Conservation (phyloP, 31 red algal species). For the Asparagopsis taxiformis region DNA sequence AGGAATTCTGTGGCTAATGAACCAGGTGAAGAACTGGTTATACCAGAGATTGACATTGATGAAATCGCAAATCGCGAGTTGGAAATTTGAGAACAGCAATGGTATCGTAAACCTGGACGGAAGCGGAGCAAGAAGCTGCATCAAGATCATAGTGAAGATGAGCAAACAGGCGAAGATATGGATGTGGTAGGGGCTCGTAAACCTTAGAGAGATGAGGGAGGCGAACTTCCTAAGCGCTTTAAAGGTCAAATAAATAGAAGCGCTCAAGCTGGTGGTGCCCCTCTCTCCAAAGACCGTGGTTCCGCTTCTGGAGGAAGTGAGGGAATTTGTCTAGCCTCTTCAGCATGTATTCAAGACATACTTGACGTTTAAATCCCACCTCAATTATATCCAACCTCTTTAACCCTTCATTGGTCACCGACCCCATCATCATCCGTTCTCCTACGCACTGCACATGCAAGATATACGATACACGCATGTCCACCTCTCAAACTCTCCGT, state of each 20-base stretch:
- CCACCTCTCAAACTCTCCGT: too few species aligned
- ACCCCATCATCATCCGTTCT: too few species aligned
- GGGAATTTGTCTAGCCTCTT: constrained; percentile 30
- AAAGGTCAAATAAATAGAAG: constrained; percentile 1
- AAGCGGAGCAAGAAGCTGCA: not conserved
- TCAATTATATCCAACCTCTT: too few species aligned
- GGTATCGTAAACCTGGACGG: not conserved
- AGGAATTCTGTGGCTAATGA: constrained; percentile 17
- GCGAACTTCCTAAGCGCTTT: constrained; percentile 12
- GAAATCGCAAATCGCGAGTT: constrained; percentile 62
- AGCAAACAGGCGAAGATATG: not conserved
- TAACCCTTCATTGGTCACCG: too few species aligned
- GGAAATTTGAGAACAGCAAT: constrained; percentile 46
- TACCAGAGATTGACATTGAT: constrained; percentile 45
- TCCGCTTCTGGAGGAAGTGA: constrained; percentile 11
- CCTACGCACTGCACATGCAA: too few species aligned
- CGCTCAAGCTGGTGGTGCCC: not conserved
- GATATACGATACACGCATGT: too few species aligned
- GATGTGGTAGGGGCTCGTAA: not conserved
- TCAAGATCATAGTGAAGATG: not conserved
- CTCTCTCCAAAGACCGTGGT: constrained; percentile 23
- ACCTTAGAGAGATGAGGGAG: not conserved
- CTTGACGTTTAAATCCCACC: too few species aligned
- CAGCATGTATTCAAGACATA: too few species aligned
- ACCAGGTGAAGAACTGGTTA: constrained; percentile 13